Conservation (phyloP, 1,284 basidiomycete genomes). For the Chiua sp. region DNA sequence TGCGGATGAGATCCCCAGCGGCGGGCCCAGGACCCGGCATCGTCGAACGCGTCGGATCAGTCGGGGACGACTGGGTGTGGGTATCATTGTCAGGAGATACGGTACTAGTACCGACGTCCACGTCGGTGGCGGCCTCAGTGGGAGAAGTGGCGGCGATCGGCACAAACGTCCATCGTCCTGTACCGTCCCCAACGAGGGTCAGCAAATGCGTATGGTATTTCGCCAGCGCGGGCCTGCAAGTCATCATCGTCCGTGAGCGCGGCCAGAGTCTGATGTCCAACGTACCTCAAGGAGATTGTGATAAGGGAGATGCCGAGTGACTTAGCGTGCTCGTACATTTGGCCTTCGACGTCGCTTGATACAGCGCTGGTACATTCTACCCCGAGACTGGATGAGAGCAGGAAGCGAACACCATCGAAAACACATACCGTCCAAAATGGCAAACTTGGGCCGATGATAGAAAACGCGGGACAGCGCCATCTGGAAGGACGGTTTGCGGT, state of each 20-base stretch:
- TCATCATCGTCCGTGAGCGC: neutral
- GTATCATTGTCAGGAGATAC: neutral
- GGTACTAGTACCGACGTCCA: neutral
- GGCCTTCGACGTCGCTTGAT: constrained; percentile 94
- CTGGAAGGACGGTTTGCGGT: constrained; percentile 39
- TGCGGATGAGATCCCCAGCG: constrained; percentile 26
- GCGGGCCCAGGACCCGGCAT: constrained; percentile 67
- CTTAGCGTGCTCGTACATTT: constrained; percentile 96
- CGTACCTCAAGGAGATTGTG: constrained; percentile 83
- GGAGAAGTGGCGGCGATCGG: constrained; percentile 15
- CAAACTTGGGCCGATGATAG: constrained; percentile 83
- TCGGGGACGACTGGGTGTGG: neutral
- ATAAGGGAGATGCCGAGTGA: constrained; percentile 92
- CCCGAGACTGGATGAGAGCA: neutral
- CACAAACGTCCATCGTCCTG: constrained; percentile 71
- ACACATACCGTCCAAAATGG: constrained; percentile 70
- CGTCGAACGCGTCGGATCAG: constrained; percentile 44
- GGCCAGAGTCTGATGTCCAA: neutral
- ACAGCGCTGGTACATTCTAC: constrained; percentile 96
- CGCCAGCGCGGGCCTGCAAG: constrained; percentile 65
- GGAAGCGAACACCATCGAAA: neutral
- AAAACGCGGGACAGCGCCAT: constrained; percentile 89
- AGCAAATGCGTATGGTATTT: constrained; percentile 87
- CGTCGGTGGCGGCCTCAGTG: neutral
- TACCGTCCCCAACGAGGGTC: constrained; percentile 71